Base-by-base conservation (phyloP, 2,329 filamentous ascomycete genomes). In the Penicillium sp. region DNA sequence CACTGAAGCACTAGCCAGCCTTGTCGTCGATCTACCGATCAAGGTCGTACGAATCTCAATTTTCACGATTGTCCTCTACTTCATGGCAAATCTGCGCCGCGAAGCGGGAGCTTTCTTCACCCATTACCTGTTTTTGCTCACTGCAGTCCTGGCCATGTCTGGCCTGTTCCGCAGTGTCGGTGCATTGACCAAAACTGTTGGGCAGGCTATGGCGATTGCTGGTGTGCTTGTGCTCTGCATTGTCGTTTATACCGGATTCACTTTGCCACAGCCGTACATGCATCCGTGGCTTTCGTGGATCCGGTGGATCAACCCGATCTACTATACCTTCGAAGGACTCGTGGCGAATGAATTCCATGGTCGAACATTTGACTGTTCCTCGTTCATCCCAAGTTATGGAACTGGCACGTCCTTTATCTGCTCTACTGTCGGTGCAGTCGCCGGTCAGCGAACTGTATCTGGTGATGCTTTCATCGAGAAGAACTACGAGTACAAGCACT, bases 61-160 rank as follows among this genome's bases (percentile, higher is more conserved):
- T 4, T 95, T 95, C 80, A 93, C 95, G 70, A 55, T 92, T 27
- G 81, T 85, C 4, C 74, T 96, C 3, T 96, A 96, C 77, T 96
- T 96, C 75, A 87, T 96, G 84, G 87, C 89, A 0, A 89, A 91
- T 58, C 79, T 97, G 27, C 84, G 88, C 50, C 82, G 90, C 50
- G 86, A 88, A 61, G 78, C 90, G 0, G 88, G 87, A 0, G 76
- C 86, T 1, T 96, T 94, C 80, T 96, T 96, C 81, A 89, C 92
- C 78, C 95, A 90, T 81, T 75, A 92, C 53, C 79, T 70, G 9
- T 64, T 66, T 21, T 48, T 69, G 15, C 60, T 70, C 21, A 55
- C 66, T 29, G 61, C 61, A n/a, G 58, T 68, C 11, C 53, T 72
- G 29, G 74, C 79, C 36, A 82, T 85, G 75, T 84, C 82, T 1